Base-by-base conservation (phyloP, 371 early-diverging fungal genomes). In the Mucor plumbeus region DNA sequence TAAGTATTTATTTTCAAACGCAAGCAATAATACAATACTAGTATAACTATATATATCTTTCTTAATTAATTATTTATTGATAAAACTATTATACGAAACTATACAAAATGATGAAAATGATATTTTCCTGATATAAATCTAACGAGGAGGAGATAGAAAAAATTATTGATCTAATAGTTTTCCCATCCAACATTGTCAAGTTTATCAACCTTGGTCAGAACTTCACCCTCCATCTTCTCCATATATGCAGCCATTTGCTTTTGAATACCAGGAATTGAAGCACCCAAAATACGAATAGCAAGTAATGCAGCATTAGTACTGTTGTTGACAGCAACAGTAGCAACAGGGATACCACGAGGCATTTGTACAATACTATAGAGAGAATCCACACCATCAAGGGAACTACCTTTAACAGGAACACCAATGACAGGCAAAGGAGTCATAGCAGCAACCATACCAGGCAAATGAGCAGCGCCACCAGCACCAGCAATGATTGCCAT, bases 271-370 rank as follows among this genome's bases (percentile, higher is more conserved):
- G 94, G 91, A 65, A 90, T 86, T 56, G 86, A 88, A 4, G 91
- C 85, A 47, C 95, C 97, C 36, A 98, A 79, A 44, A 96, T 96
- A 39, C 97, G 88, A n/a, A 96, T 89, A 4, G 97, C 99, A 73
- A 98, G 83, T 39, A 97, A 78, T 1, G 93, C 99, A 3, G 97
- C 98, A 67, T 98, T 97, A 53, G 94, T 95, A 58, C 95, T 87
- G 82, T 97, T 98, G 78, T 95, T 94, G 74, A 98, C 96, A 33
- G 98, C 99, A 1, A 97, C 97, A 4, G 98, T 97, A 4, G 99
- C 99, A 0, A 97, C 97, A 31, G 99, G 98, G 21, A 97, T 91
- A 63, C 99, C 99, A 59, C 99, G 90, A 50, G 99, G 99, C 99
- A 98, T 98, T 82, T 98, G 98, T 5, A 97, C 97, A 74, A 97